These are phyloP conservation scores for Onygenales sp. DNA, from an alignment of 2,329 filamentous ascomycete species.

Conservation along the genomic window DNA sequence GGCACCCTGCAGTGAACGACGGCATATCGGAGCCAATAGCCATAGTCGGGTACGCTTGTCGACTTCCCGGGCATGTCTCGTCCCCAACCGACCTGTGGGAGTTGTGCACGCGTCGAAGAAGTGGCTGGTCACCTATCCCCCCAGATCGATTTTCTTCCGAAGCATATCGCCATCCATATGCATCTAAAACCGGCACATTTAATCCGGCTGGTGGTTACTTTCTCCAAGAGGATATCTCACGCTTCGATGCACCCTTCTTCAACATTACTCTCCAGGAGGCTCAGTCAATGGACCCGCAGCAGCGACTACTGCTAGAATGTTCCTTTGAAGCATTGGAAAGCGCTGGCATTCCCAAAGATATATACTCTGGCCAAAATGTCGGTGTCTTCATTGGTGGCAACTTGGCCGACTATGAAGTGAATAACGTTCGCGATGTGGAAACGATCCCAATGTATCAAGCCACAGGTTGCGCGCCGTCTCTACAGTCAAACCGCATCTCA, in stretches of 20 bases:
- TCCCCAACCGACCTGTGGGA: neutral
- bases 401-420: neutral
- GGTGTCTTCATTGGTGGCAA: neutral
- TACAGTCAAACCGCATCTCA: constrained; percentile 23
- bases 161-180: neutral
- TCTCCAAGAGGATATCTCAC: constrained; percentile 17
- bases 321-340: constrained; percentile 21
- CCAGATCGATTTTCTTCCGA: neutral
- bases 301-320: constrained; percentile 17
- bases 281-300: constrained; percentile 19
- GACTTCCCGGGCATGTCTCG: neutral
- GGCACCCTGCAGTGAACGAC: too few species aligned
- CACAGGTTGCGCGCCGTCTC: constrained; percentile 18
- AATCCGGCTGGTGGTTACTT: constrained; percentile 16
- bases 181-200: neutral
- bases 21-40: neutral
- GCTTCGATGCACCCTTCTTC: constrained; percentile 20
- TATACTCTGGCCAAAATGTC: too few species aligned
- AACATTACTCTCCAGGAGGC: constrained; percentile 17
- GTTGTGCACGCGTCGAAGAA: neutral
- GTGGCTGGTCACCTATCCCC: neutral
- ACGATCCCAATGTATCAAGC: constrained; percentile 13
- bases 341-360: constrained; percentile 19
- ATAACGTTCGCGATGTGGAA: constrained; percentile 10
- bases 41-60: neutral